These are phyloP conservation scores for Polymyxa betae DNA, from an alignment of 208 protist species.

Conservation along the genomic window DNA sequence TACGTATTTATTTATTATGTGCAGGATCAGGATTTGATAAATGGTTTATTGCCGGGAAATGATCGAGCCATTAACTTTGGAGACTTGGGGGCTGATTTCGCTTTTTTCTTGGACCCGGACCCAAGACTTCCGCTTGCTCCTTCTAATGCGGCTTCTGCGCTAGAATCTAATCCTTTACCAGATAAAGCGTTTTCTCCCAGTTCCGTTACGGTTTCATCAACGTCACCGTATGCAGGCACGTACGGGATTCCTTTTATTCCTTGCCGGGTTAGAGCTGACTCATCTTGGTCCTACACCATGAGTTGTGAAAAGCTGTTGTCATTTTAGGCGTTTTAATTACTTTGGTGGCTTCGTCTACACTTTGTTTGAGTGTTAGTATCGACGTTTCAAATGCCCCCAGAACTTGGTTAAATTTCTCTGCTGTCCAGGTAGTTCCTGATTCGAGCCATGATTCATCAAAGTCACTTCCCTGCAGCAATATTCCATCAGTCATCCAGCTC, in stretches of 20 bases:
- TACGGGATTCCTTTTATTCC: conserved; percentile 23
- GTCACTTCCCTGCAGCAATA: not conserved
- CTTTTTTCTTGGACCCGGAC: not conserved
- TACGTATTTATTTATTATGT: too few species aligned
- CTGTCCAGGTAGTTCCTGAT: not conserved
- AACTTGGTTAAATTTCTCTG: conserved; percentile 40
- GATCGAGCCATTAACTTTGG: not conserved
- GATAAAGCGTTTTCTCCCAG: not conserved
- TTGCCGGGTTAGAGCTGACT: not conserved
- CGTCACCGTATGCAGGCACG: not conserved
- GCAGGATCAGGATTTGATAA: not conserved
- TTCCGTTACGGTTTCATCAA: not conserved
- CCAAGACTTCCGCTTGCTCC: not conserved
- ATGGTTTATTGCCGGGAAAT: not conserved
- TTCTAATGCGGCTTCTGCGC: not conserved
- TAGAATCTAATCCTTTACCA: not conserved
- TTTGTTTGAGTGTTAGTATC: not conserved
- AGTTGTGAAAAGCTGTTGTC: not conserved
- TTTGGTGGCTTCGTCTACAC: not conserved
- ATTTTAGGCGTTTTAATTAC: not conserved
- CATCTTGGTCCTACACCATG: not conserved
- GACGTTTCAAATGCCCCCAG: conserved; percentile 6
- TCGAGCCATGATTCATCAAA: not conserved
- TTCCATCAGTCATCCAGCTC: not conserved
- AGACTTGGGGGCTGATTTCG: not conserved